Evolutionary conservation across 2,329 filamentous ascomycete species (phyloP).

Genomic region (Colletotrichum caudatum): DNA sequence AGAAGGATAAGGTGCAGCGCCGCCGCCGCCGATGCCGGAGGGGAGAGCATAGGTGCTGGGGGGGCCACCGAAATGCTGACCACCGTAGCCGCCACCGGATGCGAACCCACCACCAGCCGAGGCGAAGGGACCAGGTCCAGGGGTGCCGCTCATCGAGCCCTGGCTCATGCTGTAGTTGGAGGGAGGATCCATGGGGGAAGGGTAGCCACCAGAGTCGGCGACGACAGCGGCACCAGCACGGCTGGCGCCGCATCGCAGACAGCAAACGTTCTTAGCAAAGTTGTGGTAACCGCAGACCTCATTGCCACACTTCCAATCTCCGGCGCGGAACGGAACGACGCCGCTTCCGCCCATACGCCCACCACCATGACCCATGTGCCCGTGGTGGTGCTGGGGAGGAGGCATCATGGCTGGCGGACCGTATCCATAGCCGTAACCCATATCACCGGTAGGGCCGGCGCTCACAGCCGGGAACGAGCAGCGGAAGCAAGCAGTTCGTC

Average conservation of each 20-base stretch:
- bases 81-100: constrained; percentile 65
- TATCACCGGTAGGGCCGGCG: constrained; percentile 76
- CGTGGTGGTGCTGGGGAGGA: constrained; percentile 75
- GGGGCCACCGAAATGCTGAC: constrained; percentile 86
- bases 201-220: constrained; percentile 91
- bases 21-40: constrained; percentile 80
- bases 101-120: constrained; percentile 73
- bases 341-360: constrained; percentile 85
- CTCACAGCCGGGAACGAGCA: constrained; percentile 98
- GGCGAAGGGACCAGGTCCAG: constrained; percentile 81
- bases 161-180: constrained; percentile 88
- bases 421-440: constrained; percentile 69
- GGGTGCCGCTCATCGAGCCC: constrained; percentile 86
- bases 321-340: constrained; percentile 95
- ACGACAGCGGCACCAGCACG: constrained; percentile 94
- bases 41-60: constrained; percentile 91
- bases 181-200: constrained; percentile 88
- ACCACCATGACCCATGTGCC: constrained; percentile 66
- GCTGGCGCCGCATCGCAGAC: constrained; percentile 94
- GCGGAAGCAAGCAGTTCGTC: constrained; percentile 97
- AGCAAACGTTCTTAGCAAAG: constrained; percentile 99
- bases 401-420: constrained; percentile 85
- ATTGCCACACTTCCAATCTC: constrained; percentile 98
- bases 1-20: constrained; percentile 81
- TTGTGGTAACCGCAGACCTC: constrained; percentile 99